Base-by-base conservation (phyloP, 352 stramenopile genomes). In the Globisporangium middletonii region DNA sequence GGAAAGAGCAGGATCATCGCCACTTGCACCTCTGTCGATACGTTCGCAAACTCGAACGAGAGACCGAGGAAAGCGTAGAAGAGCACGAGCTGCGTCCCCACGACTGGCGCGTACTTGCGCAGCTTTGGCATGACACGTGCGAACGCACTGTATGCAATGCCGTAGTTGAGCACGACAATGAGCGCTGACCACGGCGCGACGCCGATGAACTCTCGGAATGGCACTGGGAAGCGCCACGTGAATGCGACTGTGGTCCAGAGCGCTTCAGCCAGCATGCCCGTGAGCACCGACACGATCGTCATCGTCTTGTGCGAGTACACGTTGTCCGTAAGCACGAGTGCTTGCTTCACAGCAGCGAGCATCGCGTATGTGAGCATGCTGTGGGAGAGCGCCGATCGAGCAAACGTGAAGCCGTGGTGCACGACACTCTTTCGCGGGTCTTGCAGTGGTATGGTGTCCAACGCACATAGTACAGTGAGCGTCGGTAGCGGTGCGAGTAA, bases 61-160 rank as follows among this genome's bases (percentile, higher is more conserved):
- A 67, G 23, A 6, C 33, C 52, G 11, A 64, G 50, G 35, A 70
- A 68, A 13, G 67, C 37, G 38, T 70, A 60, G 8, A 73, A 59
- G 12, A 55, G 59, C 6, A 59, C 54, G 27, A 52, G 3, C 37
- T 73, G 66, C 6, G 54, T 47, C 0, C 30, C 42, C 2, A 70
- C 15, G 7, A 68, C 55, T 12, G 62, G 66, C 13, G 63, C 3
- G 19, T 68, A 73, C 13, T 41, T 46, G 0, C 43, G 4, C 13
- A 70, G 52, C 23, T 60, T 54, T 2, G 1, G 8, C 3, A 41
- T 18, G 48, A n/a, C 41, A 42, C 19, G 56, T 42, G 23, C 44
- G 43, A 41, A 70, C 18, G 58, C 26, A 3, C 56, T 49, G 45
- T 59, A 33, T 1, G 60, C 23, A 4, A 70, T 27, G 18, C 61